phyloP scores from a whole-genome alignment of 2,329 filamentous ascomycete genomes.

The Pyrenochaeta sp. region DNA sequence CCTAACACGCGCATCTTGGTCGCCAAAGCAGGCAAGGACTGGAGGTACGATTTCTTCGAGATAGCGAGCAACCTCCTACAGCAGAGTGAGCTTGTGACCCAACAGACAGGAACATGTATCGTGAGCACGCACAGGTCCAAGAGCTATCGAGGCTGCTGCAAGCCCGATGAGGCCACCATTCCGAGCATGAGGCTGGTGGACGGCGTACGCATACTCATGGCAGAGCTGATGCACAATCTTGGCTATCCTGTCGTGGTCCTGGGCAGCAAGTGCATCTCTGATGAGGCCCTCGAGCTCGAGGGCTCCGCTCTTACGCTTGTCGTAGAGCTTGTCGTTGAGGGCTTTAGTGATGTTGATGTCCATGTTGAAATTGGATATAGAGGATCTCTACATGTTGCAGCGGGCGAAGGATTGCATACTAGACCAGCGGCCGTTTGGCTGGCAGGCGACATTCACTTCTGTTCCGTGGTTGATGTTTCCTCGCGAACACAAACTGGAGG shows the following conservation, averaged over 20 bases:
- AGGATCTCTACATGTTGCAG: constrained; percentile 39
- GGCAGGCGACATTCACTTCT: constrained; percentile 5
- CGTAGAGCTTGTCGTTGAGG: constrained; percentile 97
- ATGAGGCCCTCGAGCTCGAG: constrained; percentile 93
- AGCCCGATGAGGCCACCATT: constrained; percentile 97
- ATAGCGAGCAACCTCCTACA: constrained; percentile 87
- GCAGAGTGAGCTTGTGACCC: constrained; percentile 22
- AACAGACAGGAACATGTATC: neutral
- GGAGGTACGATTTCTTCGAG: constrained; percentile 94
- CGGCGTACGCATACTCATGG: constrained; percentile 96
- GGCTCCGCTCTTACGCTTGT: constrained; percentile 95
- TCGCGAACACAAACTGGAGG: constrained; percentile 5
- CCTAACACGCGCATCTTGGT: constrained; percentile 94
- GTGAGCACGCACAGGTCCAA: constrained; percentile 77
- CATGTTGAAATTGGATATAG: constrained; percentile 62
- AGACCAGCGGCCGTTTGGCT: constrained; percentile 3
- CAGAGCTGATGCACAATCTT: constrained; percentile 95
- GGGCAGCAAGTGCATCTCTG: constrained; percentile 78
- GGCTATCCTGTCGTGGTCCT: constrained; percentile 81
- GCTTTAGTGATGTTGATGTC: constrained; percentile 88
- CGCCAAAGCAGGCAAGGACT: constrained; percentile 95
- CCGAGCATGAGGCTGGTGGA: constrained; percentile 93
- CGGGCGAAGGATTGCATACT: constrained; percentile 14
- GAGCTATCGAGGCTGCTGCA: constrained; percentile 92
- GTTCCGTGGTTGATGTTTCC: constrained; percentile 11